Percentiles rank a stretch among this genome's conserved stretches.
Evolutionary conservation across 306 rosid genomes (phyloP).

Genomic region (Lathyrus oleraceus): DNA sequence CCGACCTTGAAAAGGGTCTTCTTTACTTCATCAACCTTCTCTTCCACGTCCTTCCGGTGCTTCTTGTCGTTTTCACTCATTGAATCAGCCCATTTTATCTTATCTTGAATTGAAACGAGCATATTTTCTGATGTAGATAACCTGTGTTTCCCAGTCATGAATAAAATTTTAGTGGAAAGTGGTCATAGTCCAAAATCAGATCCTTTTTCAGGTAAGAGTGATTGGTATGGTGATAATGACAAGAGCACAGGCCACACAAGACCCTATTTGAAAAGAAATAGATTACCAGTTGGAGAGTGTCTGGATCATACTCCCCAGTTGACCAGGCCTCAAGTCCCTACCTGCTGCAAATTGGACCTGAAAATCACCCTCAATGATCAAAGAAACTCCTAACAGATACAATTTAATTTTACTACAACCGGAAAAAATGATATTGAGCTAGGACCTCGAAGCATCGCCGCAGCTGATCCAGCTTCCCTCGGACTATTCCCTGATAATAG

Average conservation of each 20-base stretch:
- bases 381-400: constrained; percentile 7
- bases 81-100: constrained; percentile 91
- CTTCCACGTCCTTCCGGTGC: constrained; percentile 88
- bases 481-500: constrained; percentile 72
- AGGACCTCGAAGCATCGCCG: constrained; percentile 94
- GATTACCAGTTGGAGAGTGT: constrained; percentile 87
- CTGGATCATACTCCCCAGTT: constrained; percentile 87
- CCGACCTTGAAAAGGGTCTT: constrained; percentile 87
- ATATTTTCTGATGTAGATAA: constrained; percentile 76
- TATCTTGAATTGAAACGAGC: constrained; percentile 86
- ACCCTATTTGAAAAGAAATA: constrained; percentile 25
- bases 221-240: constrained; percentile 19
- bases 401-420: neutral
- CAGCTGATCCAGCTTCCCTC: constrained; percentile 94
- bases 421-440: neutral
- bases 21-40: constrained; percentile 86
- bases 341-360: constrained; percentile 99
- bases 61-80: constrained; percentile 83
- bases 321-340: constrained; percentile 93
- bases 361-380: constrained; percentile 40
- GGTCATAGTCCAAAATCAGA: neutral
- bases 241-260: neutral
- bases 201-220: neutral
- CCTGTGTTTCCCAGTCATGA: constrained; percentile 55
- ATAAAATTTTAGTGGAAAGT: constrained; percentile 16